Conservation (phyloP, 345 rosid species). For the Arabidopsis arenosa region DNA sequence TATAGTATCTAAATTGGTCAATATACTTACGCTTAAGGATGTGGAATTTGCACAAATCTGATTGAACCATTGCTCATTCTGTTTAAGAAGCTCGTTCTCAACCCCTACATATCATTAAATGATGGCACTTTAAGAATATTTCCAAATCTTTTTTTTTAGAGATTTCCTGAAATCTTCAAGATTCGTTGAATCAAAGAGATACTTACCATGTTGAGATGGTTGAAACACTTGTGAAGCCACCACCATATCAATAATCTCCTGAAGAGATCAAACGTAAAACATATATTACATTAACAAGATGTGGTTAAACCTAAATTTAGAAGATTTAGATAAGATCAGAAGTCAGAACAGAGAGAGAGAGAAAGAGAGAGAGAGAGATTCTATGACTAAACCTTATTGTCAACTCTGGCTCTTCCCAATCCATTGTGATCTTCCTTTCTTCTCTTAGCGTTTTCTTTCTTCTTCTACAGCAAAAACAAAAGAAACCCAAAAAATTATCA, state of each 20-base stretch:
- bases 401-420: slow-evolving; percentile 56
- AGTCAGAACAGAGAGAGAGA: too few species aligned
- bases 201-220: slow-evolving; percentile 31
- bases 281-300: neutral
- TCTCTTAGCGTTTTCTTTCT: slow-evolving; percentile 64
- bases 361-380: neutral
- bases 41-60: slow-evolving; percentile 65
- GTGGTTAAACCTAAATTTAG: neutral
- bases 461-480: slow-evolving; percentile 51
- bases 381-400: slow-evolving; percentile 57
- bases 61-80: slow-evolving; percentile 55
- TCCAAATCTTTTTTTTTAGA: neutral
- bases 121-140: neutral
- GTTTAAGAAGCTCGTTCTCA: slow-evolving; percentile 62
- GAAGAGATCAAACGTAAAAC: slow-evolving; percentile 22
- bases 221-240: neutral
- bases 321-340: slow-evolving; percentile 2
- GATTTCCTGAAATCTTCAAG: neutral
- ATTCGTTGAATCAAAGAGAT: neutral
- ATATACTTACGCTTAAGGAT: slow-evolving; percentile 49
- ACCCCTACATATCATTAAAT: slow-evolving; percentile 28
- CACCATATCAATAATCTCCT: slow-evolving; percentile 29
- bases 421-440: slow-evolving; percentile 66
- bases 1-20: neutral
- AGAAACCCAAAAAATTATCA: neutral